Percentiles rank a stretch among this genome's conserved stretches.
These are phyloP conservation scores for Pestalotiopsis sp. DNA, from an alignment of 2,329 filamentous ascomycete genomes.

Conservation along the genomic window DNA sequence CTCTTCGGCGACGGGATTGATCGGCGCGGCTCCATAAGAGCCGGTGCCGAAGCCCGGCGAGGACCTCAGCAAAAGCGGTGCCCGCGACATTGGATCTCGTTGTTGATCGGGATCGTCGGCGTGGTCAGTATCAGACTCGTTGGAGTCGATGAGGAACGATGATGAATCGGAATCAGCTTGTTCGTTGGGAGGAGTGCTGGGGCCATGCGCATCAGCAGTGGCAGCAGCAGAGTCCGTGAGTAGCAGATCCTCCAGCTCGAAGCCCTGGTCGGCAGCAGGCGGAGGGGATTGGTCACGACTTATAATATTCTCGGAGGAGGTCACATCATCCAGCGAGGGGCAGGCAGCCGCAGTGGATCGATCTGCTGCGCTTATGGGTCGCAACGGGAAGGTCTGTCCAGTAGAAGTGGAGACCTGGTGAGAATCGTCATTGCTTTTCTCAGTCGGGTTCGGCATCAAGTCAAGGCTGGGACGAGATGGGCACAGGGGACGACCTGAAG, in stretches of 20 bases:
- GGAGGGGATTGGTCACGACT: conserved; percentile 20
- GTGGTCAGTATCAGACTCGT: conserved; percentile 15
- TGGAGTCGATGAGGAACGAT: not conserved
- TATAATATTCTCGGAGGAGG: conserved; percentile 6
- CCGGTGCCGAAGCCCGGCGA: conserved; percentile 63
- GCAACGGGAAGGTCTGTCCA: conserved; percentile 28
- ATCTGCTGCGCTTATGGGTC: conserved; percentile 21
- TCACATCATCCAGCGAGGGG: conserved; percentile 17
- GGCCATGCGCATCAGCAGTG: conserved; percentile 2
- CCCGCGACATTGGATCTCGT: conserved; percentile 41
- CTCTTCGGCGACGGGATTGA: conserved; percentile 40
- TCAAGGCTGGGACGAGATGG: conserved; percentile 3
- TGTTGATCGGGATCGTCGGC: conserved; percentile 23
- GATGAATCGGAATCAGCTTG: conserved; percentile 18
- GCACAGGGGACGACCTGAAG: not conserved
- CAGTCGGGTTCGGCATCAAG: conserved; percentile 21
- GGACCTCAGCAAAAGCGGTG: conserved; percentile 60
- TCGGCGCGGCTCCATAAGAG: conserved; percentile 61
- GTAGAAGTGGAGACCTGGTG: conserved; percentile 16
- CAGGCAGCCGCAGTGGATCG: conserved; percentile 21
- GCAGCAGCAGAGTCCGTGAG: conserved; percentile 14
- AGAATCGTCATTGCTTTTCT: conserved; percentile 18
- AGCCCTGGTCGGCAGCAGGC: conserved; percentile 18
- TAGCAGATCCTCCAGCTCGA: conserved; percentile 17
- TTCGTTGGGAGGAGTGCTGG: conserved; percentile 23